A percentile compares a stretch with the other conserved stretches of the same genome.
Evolutionary conservation across 2,329 filamentous ascomycete genomes (phyloP).

Genomic region (Microdochium bolleyi): DNA sequence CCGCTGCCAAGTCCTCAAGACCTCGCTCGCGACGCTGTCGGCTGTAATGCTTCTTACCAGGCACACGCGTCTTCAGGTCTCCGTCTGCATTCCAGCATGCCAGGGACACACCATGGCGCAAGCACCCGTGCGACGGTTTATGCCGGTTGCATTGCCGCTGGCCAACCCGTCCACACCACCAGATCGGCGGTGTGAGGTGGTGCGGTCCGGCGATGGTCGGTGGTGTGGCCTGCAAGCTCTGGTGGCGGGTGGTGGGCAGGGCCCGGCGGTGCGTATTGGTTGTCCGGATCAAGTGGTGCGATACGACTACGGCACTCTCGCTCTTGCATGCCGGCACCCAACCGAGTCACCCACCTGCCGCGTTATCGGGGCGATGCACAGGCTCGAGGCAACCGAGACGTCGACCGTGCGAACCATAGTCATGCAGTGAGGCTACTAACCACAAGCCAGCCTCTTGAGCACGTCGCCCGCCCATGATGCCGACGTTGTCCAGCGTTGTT

Average conservation of each 20-base stretch:
- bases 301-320: not conserved
- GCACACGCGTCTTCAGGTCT: not conserved
- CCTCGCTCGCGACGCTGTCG: not conserved
- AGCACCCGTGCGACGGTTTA: not conserved
- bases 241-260: not conserved
- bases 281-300: not conserved
- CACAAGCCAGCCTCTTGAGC: too few species aligned
- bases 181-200: not conserved
- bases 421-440: too few species aligned
- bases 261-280: too few species aligned
- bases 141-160: not conserved
- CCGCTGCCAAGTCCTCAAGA: too few species aligned
- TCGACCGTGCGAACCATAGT: too few species aligned
- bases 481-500: too few species aligned
- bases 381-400: too few species aligned
- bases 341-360: not conserved
- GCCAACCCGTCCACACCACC: not conserved
- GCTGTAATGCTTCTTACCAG: not conserved
- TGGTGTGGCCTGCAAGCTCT: not conserved
- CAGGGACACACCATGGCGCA: not conserved
- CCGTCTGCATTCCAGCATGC: not conserved
- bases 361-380: too few species aligned
- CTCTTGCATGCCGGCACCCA: not conserved
- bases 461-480: too few species aligned
- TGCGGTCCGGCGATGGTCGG: not conserved